Evolutionary conservation across 768 basidiomycete genomes (phyloP).

Genomic region (Sarcomyxa edulis): DNA sequence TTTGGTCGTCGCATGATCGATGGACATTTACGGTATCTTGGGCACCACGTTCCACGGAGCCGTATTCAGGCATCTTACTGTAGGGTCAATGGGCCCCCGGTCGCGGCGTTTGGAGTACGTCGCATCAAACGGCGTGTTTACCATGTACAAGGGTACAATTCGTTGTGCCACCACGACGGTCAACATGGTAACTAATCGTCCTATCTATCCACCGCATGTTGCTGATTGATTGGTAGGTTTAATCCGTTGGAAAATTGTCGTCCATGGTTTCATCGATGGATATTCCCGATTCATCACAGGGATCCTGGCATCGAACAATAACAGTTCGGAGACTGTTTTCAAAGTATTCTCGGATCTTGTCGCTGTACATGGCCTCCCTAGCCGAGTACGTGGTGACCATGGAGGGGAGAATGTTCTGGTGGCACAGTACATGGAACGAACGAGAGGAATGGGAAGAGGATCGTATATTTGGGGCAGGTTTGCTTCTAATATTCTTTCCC

Average conservation of each 20-base stretch:
- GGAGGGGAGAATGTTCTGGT: conserved; percentile 27
- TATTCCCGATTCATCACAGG: conserved; percentile 29
- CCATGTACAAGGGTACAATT: conserved; percentile 14
- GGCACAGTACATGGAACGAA: conserved; percentile 22
- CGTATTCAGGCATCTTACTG: conserved; percentile 8
- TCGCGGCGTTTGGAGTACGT: conserved; percentile 5
- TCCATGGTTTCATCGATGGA: conserved; percentile 39
- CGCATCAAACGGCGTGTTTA: conserved; percentile 12
- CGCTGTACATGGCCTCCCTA: conserved; percentile 22
- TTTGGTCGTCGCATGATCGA: conserved; percentile 16
- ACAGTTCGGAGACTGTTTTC: conserved; percentile 31
- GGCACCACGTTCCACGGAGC: conserved; percentile 9
- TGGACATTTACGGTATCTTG: conserved; percentile 13
- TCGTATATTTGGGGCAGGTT: conserved; percentile 35
- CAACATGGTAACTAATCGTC: conserved; percentile 13
- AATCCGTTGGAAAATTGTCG: conserved; percentile 29
- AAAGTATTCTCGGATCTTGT: conserved; percentile 22
- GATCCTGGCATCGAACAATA: conserved; percentile 32
- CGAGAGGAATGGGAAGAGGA: conserved; percentile 14
- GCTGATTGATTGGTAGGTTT: conserved; percentile 23
- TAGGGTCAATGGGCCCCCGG: conserved; percentile 10
- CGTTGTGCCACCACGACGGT: conserved; percentile 15
- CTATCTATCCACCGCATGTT: too few species aligned
- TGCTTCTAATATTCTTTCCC: neutral
- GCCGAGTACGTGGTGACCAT: conserved; percentile 25